Conservation (phyloP, 2,329 filamentous ascomycete genomes). For the Botrytis pseudocinerea region DNA sequence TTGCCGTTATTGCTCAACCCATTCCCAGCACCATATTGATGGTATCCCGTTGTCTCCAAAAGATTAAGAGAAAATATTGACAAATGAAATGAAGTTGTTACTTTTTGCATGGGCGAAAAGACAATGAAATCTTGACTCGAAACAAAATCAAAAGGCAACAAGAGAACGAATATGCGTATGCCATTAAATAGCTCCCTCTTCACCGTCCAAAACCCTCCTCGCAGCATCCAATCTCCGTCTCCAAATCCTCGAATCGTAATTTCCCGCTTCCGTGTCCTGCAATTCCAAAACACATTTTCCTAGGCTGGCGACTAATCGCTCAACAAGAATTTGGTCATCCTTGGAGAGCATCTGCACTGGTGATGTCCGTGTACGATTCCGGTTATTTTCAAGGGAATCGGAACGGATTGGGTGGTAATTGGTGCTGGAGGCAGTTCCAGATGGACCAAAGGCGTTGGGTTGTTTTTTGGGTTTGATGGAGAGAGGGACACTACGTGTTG, state of each 20-base stretch:
- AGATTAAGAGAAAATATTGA: not conserved
- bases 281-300: conserved; percentile 61
- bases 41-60: conserved; percentile 1
- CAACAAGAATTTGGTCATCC: conserved; percentile 61
- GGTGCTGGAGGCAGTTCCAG: conserved; percentile 8
- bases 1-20: not conserved
- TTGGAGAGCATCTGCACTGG: conserved; percentile 40
- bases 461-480: conserved; percentile 51
- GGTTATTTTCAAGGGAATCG: conserved; percentile 25
- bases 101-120: not conserved
- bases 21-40: not conserved
- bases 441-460: conserved; percentile 20
- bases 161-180: not conserved
- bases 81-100: not conserved
- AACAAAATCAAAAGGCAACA: not conserved
- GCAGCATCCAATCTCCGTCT: conserved; percentile 74
- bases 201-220: conserved; percentile 69
- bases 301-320: conserved; percentile 59
- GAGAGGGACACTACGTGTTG: conserved; percentile 62
- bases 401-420: conserved; percentile 13
- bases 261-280: conserved; percentile 54
- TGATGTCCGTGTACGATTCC: conserved; percentile 31
- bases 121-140: not conserved
- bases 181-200: conserved; percentile 48
- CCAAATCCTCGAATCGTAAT: conserved; percentile 62